Conservation (phyloP, 2,329 filamentous ascomycete species). For the Periconia digitata region DNA sequence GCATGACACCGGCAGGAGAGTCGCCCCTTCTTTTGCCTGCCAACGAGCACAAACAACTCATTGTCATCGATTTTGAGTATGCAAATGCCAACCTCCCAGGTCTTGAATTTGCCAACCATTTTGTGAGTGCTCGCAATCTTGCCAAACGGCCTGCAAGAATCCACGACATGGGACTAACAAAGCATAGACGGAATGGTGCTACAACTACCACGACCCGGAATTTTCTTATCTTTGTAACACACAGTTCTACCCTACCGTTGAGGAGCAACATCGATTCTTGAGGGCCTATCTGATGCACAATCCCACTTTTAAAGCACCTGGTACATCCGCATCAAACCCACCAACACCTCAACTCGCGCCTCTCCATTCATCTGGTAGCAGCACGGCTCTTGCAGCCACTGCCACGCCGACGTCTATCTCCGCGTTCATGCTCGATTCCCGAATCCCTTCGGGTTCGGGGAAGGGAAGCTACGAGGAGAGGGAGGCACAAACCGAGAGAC, state of each 20-base stretch:
- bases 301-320: slow-evolving; percentile 62
- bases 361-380: slow-evolving; percentile 35
- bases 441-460: slow-evolving; percentile 37
- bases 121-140: slow-evolving; percentile 54
- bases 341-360: slow-evolving; percentile 33
- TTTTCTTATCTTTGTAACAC: slow-evolving; percentile 69
- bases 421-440: slow-evolving; percentile 75
- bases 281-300: slow-evolving; percentile 83
- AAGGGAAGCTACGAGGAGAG: slow-evolving; percentile 37
- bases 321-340: slow-evolving; percentile 55
- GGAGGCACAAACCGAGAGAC: slow-evolving; percentile 57
- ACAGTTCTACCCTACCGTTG: slow-evolving; percentile 70
- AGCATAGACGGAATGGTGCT: slow-evolving; percentile 81
- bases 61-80: slow-evolving; percentile 99
- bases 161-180: too few species aligned
- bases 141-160: neutral
- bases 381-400: slow-evolving; percentile 35
- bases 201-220: slow-evolving; percentile 84
- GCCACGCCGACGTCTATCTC: slow-evolving; percentile 47
- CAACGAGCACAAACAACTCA: slow-evolving; percentile 92
- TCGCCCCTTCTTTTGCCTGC: slow-evolving; percentile 85
- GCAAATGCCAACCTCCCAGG: slow-evolving; percentile 84
- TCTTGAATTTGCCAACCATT: slow-evolving; percentile 95
- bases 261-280: slow-evolving; percentile 84
- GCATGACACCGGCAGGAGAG: slow-evolving; percentile 67